Percentiles rank a stretch among this genome's conserved stretches.
These are phyloP conservation scores for Nicotiana paniculata DNA, from an alignment of 257 asterid genomes.

Conservation along the genomic window DNA sequence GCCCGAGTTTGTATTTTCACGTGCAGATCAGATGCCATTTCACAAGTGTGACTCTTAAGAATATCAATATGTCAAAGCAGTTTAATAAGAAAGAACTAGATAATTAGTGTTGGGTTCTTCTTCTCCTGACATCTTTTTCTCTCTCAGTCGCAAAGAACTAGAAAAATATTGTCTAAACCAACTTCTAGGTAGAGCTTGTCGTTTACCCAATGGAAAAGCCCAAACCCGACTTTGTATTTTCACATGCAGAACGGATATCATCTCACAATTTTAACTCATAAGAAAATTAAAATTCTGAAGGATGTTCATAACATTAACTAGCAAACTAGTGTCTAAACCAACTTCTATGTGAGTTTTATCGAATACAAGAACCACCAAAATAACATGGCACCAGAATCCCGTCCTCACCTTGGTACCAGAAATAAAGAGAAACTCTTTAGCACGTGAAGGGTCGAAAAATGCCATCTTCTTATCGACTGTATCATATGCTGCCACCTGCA, in stretches of 20 bases:
- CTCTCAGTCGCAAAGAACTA: too few relatives aligned
- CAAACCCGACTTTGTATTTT: too few relatives aligned
- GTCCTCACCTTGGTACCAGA: conserved; percentile 73
- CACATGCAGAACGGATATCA: neutral
- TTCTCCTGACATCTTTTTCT: too few relatives aligned
- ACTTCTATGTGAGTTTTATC: neutral
- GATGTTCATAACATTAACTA: neutral
- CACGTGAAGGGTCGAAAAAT: conserved; percentile 78
- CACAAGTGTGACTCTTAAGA: too few relatives aligned
- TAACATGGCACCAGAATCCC: neutral
- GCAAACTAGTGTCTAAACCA: neutral
- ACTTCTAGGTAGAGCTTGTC: too few relatives aligned
- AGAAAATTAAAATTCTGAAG: neutral
- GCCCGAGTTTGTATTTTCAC: too few relatives aligned
- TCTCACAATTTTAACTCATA: neutral
- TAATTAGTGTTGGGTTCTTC: too few relatives aligned
- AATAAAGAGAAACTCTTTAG: conserved; percentile 72
- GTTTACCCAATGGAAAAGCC: too few relatives aligned
- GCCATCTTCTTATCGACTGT: conserved; percentile 61
- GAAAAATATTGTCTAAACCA: too few relatives aligned
- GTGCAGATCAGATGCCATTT: too few relatives aligned
- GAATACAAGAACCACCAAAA: neutral
- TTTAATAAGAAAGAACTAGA: too few relatives aligned
- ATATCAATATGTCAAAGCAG: too few relatives aligned
- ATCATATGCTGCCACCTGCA: conserved; percentile 90